Evolutionary conservation across 2,329 filamentous ascomycete species (phyloP), one percentile per base, ranked within the genome.

Genomic region (Cytospora schulzeri): DNA sequence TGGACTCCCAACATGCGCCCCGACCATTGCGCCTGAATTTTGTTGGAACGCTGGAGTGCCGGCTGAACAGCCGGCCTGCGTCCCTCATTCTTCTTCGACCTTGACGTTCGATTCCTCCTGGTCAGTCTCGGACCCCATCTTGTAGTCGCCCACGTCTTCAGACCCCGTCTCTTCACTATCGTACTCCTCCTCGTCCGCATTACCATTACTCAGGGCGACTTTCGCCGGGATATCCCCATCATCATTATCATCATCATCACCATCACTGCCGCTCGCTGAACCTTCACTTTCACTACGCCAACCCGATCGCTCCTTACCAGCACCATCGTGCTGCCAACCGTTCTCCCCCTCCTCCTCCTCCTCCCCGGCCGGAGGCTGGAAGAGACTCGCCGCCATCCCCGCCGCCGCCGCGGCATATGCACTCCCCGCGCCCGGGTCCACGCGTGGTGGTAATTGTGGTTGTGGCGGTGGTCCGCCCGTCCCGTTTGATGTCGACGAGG

Each of bases 381-480:
- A 54, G 4, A 60, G 11, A 8, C 19, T 54, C 26, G 58, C 58
- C 28, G 58, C 41, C 19, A 58, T 22, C 8, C 56, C 56, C 17
- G 41, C 41, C 15, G 56, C 58, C 8, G 58, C 58, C 17, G 58
- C 50, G 11, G 58, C 58, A n/a, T 60, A 60, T n/a, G 50, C 58
- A 26, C 3, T 17, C 2, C 58, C 58, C 22, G 41, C 41, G 9
- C 57, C 22, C 4, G n/a, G n/a, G 1, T 19, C 57, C 8, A 26
- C 12, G 33, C 12, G 33, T 35, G 11, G 24, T 35, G 41, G 17
- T 38, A 12, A 19, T 35, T 26, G 17, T 38, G 29, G n/a, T 22
- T 4, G 29, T 31, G 33, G 33, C 26, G 41, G 17, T 38, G n/a
- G n/a, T 19, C 50, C 50, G 4, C 29, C 22, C 19, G 24, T 24